A percentile compares a stretch with the other conserved stretches of the same genome.
These are phyloP conservation scores for Neofusicoccum sp. DNA, from an alignment of 2,329 filamentous ascomycete genomes.

Conservation along the genomic window DNA sequence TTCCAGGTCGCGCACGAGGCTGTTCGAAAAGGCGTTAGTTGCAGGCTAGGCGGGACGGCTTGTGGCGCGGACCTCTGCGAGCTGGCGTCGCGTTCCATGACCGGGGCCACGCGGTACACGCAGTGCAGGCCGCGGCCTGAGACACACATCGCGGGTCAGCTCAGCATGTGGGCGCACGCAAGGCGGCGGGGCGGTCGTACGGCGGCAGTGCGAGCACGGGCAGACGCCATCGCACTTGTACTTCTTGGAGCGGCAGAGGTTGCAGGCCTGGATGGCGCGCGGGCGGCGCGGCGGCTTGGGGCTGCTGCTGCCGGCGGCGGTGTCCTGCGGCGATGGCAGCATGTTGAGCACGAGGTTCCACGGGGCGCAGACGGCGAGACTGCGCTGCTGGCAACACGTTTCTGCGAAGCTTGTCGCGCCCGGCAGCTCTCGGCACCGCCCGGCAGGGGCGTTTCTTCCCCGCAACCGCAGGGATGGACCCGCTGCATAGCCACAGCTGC, in stretches of 20 bases:
- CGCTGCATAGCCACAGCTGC: neutral
- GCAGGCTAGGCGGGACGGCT: too few species aligned
- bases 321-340: constrained; percentile 16
- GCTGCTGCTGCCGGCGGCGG: constrained; percentile 16
- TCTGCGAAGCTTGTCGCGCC: neutral
- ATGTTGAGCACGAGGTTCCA: neutral
- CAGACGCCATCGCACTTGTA: constrained; percentile 50
- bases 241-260: constrained; percentile 48
- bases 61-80: neutral
- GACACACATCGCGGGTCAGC: neutral
- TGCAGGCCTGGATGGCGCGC: constrained; percentile 49
- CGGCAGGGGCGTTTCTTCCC: neutral
- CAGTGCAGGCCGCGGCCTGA: constrained; percentile 21
- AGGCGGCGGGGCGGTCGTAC: constrained; percentile 27
- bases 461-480: constrained; percentile 3
- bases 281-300: constrained; percentile 26
- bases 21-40: constrained; percentile 10
- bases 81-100: constrained; percentile 4
- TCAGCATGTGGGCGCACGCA: neutral
- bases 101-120: constrained; percentile 18
- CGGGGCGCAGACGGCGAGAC: neutral
- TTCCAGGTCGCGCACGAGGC: constrained; percentile 39
- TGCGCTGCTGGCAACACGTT: neutral
- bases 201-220: constrained; percentile 46
- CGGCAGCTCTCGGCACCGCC: neutral